A percentile compares a stretch with the other conserved stretches of the same genome.
Evolutionary conservation across 352 stramenopile genomes (phyloP).

Genomic region (Pythium utonaiense): DNA sequence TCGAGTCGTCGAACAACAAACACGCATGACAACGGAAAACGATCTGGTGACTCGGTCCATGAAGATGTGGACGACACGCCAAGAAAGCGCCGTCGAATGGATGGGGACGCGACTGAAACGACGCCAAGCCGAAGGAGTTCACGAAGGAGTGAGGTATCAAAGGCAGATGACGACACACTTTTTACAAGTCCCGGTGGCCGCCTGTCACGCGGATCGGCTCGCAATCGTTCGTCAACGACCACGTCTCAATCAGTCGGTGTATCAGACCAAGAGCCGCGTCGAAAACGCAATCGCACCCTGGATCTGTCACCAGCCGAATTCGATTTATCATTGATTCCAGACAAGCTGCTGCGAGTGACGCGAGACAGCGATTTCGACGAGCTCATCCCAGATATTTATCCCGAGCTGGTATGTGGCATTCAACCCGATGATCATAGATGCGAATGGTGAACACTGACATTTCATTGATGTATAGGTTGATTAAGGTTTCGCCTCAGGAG

Average conservation of each 20-base stretch:
- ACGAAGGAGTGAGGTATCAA: background rate
- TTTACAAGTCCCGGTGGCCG: background rate
- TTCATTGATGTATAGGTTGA: background rate
- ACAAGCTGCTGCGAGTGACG: conserved; percentile 7
- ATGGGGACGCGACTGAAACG: conserved; percentile 5
- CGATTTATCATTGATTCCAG: conserved; percentile 3
- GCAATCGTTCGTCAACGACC: background rate
- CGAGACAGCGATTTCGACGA: conserved; percentile 21
- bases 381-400: conserved; percentile 15
- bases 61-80: conserved; percentile 7
- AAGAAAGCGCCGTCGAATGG: conserved; percentile 14
- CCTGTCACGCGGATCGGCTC: conserved; percentile 5
- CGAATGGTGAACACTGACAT: background rate
- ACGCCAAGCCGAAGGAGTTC: conserved; percentile 22
- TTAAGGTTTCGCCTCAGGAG: background rate
- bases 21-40: conserved; percentile 5
- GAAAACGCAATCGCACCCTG: conserved; percentile 8
- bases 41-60: background rate
- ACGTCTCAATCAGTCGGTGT: background rate
- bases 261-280: background rate
- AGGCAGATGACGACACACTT: background rate
- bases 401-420: conserved; percentile 25
- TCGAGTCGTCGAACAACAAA: conserved; percentile 13
- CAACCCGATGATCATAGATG: background rate
- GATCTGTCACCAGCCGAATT: conserved; percentile 10